These are phyloP conservation scores for Trametes polyzona DNA, from an alignment of 1,284 basidiomycete genomes.

Conservation along the genomic window DNA sequence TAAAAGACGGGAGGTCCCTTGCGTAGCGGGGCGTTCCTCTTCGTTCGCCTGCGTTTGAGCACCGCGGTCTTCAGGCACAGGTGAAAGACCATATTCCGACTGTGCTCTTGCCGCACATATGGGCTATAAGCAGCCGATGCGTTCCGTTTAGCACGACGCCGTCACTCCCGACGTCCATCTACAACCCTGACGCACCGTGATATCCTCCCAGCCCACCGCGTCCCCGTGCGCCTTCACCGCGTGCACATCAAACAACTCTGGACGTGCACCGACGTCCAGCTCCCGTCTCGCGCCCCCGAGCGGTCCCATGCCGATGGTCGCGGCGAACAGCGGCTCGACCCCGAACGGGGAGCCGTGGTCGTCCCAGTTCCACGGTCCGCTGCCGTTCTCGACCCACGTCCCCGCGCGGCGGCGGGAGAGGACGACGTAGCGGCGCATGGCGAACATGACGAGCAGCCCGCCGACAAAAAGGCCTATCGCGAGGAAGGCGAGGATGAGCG, in stretches of 20 bases:
- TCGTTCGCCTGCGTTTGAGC: neutral
- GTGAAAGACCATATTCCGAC: neutral
- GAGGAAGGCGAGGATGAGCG: constrained; percentile 35
- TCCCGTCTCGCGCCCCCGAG: neutral
- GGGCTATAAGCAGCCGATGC: constrained; percentile 1
- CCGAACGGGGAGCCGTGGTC: neutral
- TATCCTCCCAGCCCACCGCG: constrained; percentile 15
- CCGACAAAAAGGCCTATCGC: constrained; percentile 34
- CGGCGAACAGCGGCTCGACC: neutral
- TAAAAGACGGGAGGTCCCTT: neutral
- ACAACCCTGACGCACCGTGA: constrained; percentile 24
- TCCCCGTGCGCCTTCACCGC: neutral
- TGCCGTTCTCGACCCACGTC: neutral
- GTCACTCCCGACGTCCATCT: neutral
- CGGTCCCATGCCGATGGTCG: neutral
- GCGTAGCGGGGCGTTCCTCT: neutral
- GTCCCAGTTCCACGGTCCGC: constrained; percentile 11
- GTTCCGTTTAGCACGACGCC: neutral
- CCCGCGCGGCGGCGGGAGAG: constrained; percentile 12
- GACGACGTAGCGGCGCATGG: constrained; percentile 29
- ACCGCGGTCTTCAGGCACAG: neutral
- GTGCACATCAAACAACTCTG: constrained; percentile 30
- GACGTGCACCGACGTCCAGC: constrained; percentile 22
- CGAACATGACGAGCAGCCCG: constrained; percentile 32
- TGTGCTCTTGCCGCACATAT: constrained; percentile 6